phyloP scores from a whole-genome alignment of 1,284 basidiomycete species.

The Cystobasidiaceae sp. region DNA sequence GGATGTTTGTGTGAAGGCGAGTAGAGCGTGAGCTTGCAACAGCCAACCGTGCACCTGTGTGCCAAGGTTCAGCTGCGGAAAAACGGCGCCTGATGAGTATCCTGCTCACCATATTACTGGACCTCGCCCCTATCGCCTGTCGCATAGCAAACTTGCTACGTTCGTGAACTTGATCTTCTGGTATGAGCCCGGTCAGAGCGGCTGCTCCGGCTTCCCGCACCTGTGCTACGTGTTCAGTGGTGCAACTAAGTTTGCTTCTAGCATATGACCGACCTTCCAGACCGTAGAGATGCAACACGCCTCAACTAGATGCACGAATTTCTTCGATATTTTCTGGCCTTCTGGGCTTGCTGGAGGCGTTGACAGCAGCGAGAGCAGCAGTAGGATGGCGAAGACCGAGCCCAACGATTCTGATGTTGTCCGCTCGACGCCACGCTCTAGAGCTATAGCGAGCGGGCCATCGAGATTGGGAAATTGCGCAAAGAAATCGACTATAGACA shows the following conservation, averaged over 20 bases:
- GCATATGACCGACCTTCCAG: conserved; percentile 10
- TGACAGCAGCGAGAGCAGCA: conserved; percentile 14
- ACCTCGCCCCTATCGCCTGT: background rate
- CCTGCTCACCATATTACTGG: background rate
- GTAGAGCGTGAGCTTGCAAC: conserved; percentile 1
- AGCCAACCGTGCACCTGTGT: background rate
- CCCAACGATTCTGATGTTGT: background rate
- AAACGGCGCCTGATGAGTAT: background rate
- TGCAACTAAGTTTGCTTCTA: no score
- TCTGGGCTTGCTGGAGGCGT: background rate
- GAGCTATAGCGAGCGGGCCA: background rate
- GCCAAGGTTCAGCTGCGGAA: background rate
- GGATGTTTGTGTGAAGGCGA: background rate
- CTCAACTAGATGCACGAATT: conserved; percentile 15
- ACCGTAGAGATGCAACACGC: background rate
- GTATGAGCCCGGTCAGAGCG: conserved; percentile 10
- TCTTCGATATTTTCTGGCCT: background rate
- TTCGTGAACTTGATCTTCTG: background rate
- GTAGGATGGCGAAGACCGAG: conserved; percentile 20
- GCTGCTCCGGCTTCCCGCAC: conserved; percentile 21
- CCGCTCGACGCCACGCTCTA: background rate
- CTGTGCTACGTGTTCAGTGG: background rate
- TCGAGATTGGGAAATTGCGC: conserved; percentile 6
- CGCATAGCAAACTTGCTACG: background rate
- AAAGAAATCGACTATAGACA: conserved; percentile 18